Percentiles rank a stretch among this genome's conserved stretches.
phyloP scores from a whole-genome alignment of 192 early-diverging fungal species.

The Geranomyces variabilis region DNA sequence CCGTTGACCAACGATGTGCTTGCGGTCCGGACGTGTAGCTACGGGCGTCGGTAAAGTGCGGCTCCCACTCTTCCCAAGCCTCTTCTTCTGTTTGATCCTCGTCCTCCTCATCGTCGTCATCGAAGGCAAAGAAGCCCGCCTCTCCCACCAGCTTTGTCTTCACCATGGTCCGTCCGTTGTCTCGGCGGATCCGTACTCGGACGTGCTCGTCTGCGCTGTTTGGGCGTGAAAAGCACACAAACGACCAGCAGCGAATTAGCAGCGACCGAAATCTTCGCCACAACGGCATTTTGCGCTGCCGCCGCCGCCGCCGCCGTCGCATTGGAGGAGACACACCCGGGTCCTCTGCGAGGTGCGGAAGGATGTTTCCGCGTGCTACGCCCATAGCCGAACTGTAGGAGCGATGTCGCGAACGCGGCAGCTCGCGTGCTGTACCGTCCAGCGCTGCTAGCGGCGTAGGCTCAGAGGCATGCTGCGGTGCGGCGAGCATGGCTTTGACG shows the following conservation, averaged over 20 bases:
- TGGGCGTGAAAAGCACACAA: conserved; percentile 1
- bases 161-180: conserved; percentile 31
- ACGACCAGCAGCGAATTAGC: conserved; percentile 12
- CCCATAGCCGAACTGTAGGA: conserved; percentile 8
- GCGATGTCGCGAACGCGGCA: not conserved
- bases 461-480: not conserved
- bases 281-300: conserved; percentile 1
- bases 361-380: not conserved
- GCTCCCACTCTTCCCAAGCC: conserved; percentile 14
- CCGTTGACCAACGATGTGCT: not conserved
- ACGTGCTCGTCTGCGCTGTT: conserved; percentile 22
- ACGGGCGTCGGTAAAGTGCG: not conserved
- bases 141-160: conserved; percentile 21
- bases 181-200: conserved; percentile 30
- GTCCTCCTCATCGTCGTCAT: conserved; percentile 20
- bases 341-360: not conserved
- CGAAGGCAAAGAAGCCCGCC: conserved; percentile 9
- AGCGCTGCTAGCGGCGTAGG: not conserved
- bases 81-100: conserved; percentile 25
- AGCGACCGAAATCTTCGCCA: conserved; percentile 11
- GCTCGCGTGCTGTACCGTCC: not conserved
- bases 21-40: not conserved
- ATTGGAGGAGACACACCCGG: not conserved
- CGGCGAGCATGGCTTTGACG: conserved; percentile 6
- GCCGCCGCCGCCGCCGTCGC: conserved; percentile 4